Conservation (phyloP, 495 filamentous ascomycete species). For the Oidiodendron maius region DNA sequence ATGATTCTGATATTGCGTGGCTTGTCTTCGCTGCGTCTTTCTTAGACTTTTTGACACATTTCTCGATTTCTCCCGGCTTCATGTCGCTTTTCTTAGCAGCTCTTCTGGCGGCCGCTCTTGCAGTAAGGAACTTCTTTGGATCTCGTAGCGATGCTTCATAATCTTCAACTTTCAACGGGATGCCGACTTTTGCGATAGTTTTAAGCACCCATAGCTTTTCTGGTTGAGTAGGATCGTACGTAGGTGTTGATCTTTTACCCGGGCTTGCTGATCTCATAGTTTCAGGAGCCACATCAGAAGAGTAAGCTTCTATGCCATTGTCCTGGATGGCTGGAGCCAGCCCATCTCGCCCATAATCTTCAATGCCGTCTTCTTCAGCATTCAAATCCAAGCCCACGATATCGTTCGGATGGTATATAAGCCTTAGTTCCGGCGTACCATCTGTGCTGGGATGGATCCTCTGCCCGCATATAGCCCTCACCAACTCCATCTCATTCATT, state of each 20-base stretch:
- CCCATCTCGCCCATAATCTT: constrained; percentile 41
- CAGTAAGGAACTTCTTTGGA: constrained; percentile 33
- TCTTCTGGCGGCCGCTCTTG: constrained; percentile 18
- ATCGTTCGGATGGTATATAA: constrained; percentile 69
- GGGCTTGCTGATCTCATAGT: constrained; percentile 26
- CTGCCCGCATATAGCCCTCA: constrained; percentile 57
- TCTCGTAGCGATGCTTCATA: constrained; percentile 64
- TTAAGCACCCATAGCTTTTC: constrained; percentile 77
- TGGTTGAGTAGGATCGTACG: constrained; percentile 57
- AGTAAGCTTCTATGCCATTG: constrained; percentile 46
- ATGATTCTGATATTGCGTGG: background rate
- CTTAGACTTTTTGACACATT: constrained; percentile 17
- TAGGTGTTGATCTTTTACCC: constrained; percentile 54
- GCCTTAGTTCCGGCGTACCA: constrained; percentile 64
- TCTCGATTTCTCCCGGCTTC: constrained; percentile 18
- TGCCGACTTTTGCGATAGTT: constrained; percentile 59
- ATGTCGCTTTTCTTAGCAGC: constrained; percentile 16
- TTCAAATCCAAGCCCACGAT: constrained; percentile 73
- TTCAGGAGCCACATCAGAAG: constrained; percentile 34
- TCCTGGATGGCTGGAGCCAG: constrained; percentile 44
- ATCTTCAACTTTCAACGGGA: constrained; percentile 65
- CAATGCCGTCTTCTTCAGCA: constrained; percentile 56
- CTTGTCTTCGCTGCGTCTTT: background rate
- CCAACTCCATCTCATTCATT: constrained; percentile 41
- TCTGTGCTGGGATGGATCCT: constrained; percentile 70